phyloP scores from a whole-genome alignment of 345 rosid species.

The Euphorbia lathyris region DNA sequence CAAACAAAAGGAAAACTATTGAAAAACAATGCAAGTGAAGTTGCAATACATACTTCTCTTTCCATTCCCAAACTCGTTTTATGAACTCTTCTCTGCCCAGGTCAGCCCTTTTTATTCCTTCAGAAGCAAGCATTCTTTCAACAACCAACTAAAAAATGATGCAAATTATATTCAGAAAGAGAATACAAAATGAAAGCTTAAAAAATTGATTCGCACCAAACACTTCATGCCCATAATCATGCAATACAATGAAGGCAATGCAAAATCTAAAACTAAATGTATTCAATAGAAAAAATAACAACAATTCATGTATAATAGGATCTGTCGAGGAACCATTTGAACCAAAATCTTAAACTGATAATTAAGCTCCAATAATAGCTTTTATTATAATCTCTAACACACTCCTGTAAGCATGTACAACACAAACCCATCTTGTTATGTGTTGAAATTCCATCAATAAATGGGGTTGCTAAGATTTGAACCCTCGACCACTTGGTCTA shows the following conservation, averaged over 20 bases:
- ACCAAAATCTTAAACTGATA: no score
- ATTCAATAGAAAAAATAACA: neutral
- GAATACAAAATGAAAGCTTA: slow-evolving; percentile 13
- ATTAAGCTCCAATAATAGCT: no score
- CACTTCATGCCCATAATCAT: slow-evolving; percentile 3
- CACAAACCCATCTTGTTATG: no score
- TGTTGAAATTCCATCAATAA: no score
- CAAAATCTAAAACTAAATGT: neutral
- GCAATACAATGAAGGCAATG: slow-evolving; percentile 9
- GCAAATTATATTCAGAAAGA: slow-evolving; percentile 23
- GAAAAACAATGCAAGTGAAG: neutral
- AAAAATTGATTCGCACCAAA: neutral
- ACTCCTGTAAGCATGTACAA: no score
- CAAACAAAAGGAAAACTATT: neutral
- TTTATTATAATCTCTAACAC: no score
- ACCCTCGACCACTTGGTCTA: no score
- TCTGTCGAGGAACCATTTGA: no score
- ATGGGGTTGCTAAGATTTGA: no score
- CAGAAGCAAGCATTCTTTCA: slow-evolving; percentile 90
- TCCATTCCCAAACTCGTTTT: slow-evolving; percentile 96
- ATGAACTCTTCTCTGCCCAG: slow-evolving; percentile 85
- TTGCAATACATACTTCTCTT: slow-evolving; percentile 67
- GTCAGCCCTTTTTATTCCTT: slow-evolving; percentile 81
- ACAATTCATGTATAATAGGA: neutral
- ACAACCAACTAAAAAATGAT: slow-evolving; percentile 68